A percentile compares a stretch with the other conserved stretches of the same genome.
Conservation (phyloP, 345 rosid species). For the Aethionema arabicum region DNA sequence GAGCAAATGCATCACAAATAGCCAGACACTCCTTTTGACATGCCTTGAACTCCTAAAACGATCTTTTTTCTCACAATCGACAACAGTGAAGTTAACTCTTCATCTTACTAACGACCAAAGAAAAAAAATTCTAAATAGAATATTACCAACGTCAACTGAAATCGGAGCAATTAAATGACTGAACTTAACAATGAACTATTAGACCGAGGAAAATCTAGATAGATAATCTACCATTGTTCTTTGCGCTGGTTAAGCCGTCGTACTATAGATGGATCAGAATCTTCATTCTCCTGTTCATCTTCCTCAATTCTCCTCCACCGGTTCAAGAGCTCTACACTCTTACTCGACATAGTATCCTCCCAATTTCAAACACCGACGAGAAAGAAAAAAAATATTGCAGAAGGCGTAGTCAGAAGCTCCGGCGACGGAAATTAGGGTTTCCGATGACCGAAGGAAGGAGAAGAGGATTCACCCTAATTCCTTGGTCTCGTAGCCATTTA, state of each 20-base stretch:
- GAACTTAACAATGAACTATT: slow-evolving; percentile 9
- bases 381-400: not conserved
- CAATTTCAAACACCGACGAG: slow-evolving; percentile 2
- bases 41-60: too few relatives aligned
- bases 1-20: not conserved
- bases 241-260: slow-evolving; percentile 59
- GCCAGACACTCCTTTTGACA: too few relatives aligned
- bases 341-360: slow-evolving; percentile 42
- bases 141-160: not conserved
- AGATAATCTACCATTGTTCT: slow-evolving; percentile 66
- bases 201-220: not conserved
- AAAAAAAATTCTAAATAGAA: too few relatives aligned
- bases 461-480: slow-evolving; percentile 1
- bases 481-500: not conserved
- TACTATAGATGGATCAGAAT: slow-evolving; percentile 43
- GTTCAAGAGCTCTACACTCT: slow-evolving; percentile 52
- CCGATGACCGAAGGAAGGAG: slow-evolving; percentile 5
- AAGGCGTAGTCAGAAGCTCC: slow-evolving; percentile 13
- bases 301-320: slow-evolving; percentile 82
- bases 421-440: slow-evolving; percentile 28
- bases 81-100: too few relatives aligned
- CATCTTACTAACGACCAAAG: too few relatives aligned
- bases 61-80: too few relatives aligned
- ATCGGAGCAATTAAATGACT: not conserved
- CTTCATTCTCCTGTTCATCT: slow-evolving; percentile 58